A percentile compares a stretch with the other conserved stretches of the same genome.
Conservation (phyloP, 805 yeast genomes). For the Nakazawaea anatomiae region DNA sequence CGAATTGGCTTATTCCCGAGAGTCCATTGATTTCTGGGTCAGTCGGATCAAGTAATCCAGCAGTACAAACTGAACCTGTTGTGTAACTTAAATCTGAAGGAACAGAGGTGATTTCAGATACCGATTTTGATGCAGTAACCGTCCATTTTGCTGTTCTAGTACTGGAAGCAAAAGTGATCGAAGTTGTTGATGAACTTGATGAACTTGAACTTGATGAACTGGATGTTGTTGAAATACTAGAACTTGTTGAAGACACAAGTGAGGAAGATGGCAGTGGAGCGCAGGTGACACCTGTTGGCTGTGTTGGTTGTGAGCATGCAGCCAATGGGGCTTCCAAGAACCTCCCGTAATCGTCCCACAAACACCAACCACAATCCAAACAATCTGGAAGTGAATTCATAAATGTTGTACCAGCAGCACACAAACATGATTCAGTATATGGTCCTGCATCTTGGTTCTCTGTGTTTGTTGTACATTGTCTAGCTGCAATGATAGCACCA, state of each 20-base stretch:
- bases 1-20: too few species aligned
- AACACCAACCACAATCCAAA: conserved; percentile 33
- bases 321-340: conserved; percentile 23
- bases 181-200: conserved; percentile 11
- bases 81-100: too few species aligned
- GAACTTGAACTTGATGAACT: conserved; percentile 3
- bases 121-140: too few species aligned
- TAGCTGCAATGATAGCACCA: conserved; percentile 25
- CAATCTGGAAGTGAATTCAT: conserved; percentile 19
- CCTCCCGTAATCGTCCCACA: conserved; percentile 26
- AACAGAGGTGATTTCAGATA: too few species aligned
- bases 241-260: too few species aligned
- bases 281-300: conserved; percentile 28
- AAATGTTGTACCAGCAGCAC: conserved; percentile 17
- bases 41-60: too few species aligned
- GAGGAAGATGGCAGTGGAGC: conserved; percentile 3
- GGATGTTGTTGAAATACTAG: too few species aligned
- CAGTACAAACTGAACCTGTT: too few species aligned
- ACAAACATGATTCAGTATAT: conserved; percentile 18
- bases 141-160: too few species aligned
- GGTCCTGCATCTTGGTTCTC: conserved; percentile 17
- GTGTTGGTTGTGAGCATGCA: conserved; percentile 21
- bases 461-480: conserved; percentile 20
- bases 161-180: neutral
- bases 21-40: too few species aligned